phyloP scores from a whole-genome alignment of 441 rosid species.

The Raphanus hybrid region DNA sequence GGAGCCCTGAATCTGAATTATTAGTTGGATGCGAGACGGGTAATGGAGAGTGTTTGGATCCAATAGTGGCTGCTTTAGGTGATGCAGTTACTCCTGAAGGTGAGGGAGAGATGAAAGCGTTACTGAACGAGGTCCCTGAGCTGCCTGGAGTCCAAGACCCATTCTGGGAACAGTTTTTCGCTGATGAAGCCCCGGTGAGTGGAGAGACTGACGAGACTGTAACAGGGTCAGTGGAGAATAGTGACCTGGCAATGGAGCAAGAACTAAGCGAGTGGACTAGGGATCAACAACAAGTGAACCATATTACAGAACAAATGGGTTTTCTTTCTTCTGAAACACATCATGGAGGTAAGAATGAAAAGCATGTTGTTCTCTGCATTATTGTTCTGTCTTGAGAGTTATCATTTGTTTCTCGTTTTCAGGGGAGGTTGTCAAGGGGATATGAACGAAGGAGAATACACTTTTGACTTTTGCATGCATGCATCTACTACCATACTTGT shows the following conservation, averaged over 20 bases:
- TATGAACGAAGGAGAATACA: constrained; percentile 2
- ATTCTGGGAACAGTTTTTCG: constrained; percentile 71
- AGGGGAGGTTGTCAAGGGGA: constrained; percentile 16
- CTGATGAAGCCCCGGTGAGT: constrained; percentile 42
- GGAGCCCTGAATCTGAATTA: constrained; percentile 45
- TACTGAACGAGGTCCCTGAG: constrained; percentile 41
- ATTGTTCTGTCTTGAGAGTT: neutral
- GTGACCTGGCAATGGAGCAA: constrained; percentile 50
- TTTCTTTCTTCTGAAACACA: constrained; percentile 53
- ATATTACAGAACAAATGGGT: constrained; percentile 61
- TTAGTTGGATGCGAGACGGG: constrained; percentile 42
- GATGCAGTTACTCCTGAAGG: constrained; percentile 46
- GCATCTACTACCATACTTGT: constrained; percentile 11
- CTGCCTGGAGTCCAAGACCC: constrained; percentile 57
- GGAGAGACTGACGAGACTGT: constrained; percentile 56
- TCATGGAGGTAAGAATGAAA: constrained; percentile 41
- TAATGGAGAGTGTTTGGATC: constrained; percentile 50
- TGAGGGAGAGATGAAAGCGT: constrained; percentile 42
- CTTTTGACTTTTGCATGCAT: constrained; percentile 11
- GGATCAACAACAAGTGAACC: constrained; percentile 48
- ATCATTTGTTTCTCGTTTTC: constrained; percentile 20
- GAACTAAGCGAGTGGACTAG: constrained; percentile 43
- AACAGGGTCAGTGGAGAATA: constrained; percentile 46
- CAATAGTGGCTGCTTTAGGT: constrained; percentile 44
- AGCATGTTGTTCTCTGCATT: neutral